phyloP scores from a whole-genome alignment of 371 early-diverging fungal genomes.

The Haplosporangium sp. region DNA sequence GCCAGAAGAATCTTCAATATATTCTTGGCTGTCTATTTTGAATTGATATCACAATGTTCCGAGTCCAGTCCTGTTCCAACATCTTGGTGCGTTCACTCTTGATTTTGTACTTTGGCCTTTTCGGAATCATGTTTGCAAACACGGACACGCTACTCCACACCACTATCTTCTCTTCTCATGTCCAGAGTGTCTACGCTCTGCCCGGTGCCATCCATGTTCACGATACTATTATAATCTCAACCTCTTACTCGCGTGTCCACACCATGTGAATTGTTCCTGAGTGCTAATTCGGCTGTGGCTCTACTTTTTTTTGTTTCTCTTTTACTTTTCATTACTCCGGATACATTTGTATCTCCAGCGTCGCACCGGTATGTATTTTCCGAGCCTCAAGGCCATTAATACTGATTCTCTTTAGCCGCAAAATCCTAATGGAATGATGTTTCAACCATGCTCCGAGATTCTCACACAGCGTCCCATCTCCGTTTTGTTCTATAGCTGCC shows the following conservation, averaged over 20 bases:
- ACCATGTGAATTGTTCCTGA: neutral
- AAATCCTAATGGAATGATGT: too few relatives aligned
- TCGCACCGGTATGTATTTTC: constrained; percentile 42
- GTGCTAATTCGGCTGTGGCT: neutral
- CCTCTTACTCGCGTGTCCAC: neutral
- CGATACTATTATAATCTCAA: neutral
- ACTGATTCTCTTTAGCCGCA: too few relatives aligned
- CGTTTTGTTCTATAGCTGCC: constrained; percentile 27
- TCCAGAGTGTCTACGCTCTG: neutral
- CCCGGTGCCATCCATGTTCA: neutral
- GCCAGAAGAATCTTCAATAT: constrained; percentile 1
- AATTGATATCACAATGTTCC: constrained; percentile 35
- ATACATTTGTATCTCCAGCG: constrained; percentile 15
- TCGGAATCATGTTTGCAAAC: constrained; percentile 3
- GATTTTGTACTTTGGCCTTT: neutral
- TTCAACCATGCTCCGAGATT: constrained; percentile 16
- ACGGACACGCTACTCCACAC: neutral
- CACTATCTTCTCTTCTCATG: neutral
- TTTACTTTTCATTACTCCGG: neutral
- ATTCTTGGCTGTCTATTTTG: neutral
- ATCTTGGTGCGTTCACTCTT: constrained; percentile 40
- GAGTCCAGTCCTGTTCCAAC: constrained; percentile 51
- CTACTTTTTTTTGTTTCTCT: neutral
- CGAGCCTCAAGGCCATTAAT: neutral
- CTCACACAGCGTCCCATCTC: constrained; percentile 9